A percentile compares a stretch with the other conserved stretches of the same genome.
These are phyloP conservation scores for Sphagnum magellanicum DNA, from an alignment of 228 moss, liverwort and hornwort species.

Conservation along the genomic window DNA sequence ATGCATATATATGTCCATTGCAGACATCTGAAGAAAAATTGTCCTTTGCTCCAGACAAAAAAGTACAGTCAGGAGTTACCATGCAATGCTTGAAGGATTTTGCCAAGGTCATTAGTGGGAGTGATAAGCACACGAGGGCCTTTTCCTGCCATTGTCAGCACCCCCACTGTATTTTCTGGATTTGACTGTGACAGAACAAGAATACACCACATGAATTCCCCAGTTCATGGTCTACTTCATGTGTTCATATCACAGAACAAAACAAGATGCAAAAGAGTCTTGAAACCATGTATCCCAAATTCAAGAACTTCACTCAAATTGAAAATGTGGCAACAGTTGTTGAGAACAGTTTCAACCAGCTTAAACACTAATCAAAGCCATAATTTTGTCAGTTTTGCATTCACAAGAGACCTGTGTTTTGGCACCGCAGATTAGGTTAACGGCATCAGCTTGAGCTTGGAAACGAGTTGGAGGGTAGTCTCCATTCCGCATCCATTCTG, in stretches of 20 bases:
- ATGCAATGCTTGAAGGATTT: conserved; percentile 93
- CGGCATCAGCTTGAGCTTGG: conserved; percentile 96
- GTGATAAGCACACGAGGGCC: conserved; percentile 96
- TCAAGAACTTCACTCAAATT: not conserved
- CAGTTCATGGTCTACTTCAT: too few species aligned
- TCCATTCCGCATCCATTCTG: conserved; percentile 99
- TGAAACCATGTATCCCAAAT: too few species aligned
- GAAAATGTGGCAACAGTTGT: too few species aligned
- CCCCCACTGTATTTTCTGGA: conserved; percentile 97
- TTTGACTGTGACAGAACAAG: conserved; percentile 53
- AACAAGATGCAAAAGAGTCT: too few species aligned
- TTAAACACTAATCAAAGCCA: too few species aligned
- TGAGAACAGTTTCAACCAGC: too few species aligned
- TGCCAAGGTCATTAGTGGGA: conserved; percentile 91
- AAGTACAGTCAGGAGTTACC: conserved; percentile 25
- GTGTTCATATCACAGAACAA: too few species aligned
- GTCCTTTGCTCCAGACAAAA: not conserved
- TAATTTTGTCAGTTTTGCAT: not conserved
- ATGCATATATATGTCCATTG: too few species aligned
- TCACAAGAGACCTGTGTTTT: conserved; percentile 75
- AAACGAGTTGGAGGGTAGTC: conserved; percentile 93
- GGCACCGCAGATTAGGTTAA: conserved; percentile 94
- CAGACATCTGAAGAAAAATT: not conserved
- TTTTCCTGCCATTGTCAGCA: conserved; percentile 96
- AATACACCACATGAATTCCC: too few species aligned